Base-by-base conservation (phyloP, 1,139 yeast species). In the Hyphopichia pseudoburtonii region DNA sequence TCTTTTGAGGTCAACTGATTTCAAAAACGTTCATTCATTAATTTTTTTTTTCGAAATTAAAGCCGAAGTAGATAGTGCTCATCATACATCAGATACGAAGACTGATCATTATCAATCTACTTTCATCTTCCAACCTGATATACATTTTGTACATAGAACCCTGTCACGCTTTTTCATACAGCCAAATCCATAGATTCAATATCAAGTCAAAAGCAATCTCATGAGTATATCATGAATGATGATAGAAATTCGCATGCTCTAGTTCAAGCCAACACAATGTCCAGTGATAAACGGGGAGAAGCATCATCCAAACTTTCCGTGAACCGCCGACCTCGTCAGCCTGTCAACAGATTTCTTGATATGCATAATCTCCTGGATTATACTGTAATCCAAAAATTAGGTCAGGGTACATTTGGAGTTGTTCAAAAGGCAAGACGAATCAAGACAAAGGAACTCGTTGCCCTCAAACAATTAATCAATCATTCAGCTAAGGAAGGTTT, bases 401-500 rank as follows among this genome's bases (percentile, higher is more conserved):
- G 77, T 4, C 72, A 70, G 47, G 77, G 77, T 10, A 70, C 76
- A 3, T 71, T 71, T 52, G 77, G 77, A 2, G 74, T 71, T 25
- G 77, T 71, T 22, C 76, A 71, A 45, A 71, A 69, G 44, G 77
- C 76, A 5, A 54, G 50, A 35, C 49, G 58, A 34, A 48, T 46
- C 17, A 50, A 52, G 26, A 58, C 67, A 3, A 64, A 66, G 2
- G 47, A 58, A 32, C 32, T 65, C 7, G 76, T 71, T 28, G 77
- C 77, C 2, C 68, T 94, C 50, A 94, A 94, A 59, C 87, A 86
- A 55, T 78, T 92, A 34, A 68, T 90, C 17, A 78, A 86, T 45
- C 92, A 86, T 52, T 85, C 86, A 37, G 88, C 86, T 33, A 87
- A 86, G 51, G 96, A 89, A 50, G 92, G 96, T 24, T 89, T 92